Evolutionary conservation across 352 stramenopile species (phyloP).

Genomic region (Globisporangium sylvaticum): DNA sequence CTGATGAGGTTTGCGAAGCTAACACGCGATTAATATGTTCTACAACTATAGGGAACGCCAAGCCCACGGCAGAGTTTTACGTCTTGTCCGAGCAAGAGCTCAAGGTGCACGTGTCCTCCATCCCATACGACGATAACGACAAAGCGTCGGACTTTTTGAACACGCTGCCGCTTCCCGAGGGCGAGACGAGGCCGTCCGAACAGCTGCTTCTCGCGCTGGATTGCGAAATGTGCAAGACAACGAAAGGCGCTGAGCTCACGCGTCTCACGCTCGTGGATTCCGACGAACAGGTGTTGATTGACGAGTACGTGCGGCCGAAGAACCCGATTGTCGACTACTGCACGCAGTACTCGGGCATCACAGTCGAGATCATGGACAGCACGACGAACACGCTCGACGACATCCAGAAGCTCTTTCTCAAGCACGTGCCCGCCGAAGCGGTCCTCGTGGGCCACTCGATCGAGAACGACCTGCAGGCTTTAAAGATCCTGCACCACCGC

Average conservation of each 20-base stretch:
- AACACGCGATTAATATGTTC: not conserved
- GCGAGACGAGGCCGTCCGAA: conserved; percentile 27
- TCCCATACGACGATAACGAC: conserved; percentile 46
- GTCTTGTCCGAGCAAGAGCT: conserved; percentile 62
- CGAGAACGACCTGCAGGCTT: conserved; percentile 78
- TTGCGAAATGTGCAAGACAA: conserved; percentile 87
- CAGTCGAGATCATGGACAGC: conserved; percentile 68
- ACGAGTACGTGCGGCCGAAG: conserved; percentile 76
- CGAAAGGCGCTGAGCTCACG: conserved; percentile 80
- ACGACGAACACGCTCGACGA: conserved; percentile 59
- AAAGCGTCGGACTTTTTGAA: conserved; percentile 37
- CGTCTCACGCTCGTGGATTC: conserved; percentile 72
- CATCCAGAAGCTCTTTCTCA: conserved; percentile 60
- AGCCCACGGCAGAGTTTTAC: conserved; percentile 72
- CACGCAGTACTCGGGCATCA: conserved; percentile 86
- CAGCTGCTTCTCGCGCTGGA: conserved; percentile 73
- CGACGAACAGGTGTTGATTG: conserved; percentile 59
- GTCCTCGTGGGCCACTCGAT: conserved; percentile 88
- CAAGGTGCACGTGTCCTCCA: conserved; percentile 39
- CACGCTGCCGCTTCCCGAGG: conserved; percentile 33
- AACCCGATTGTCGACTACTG: conserved; percentile 87
- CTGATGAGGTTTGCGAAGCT: not conserved
- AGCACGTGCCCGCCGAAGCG: conserved; percentile 54
- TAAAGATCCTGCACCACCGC: conserved; percentile 66
- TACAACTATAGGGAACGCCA: conserved; percentile 27